A percentile compares a stretch with the other conserved stretches of the same genome.
These are phyloP conservation scores for Yamadazyma paraphyllophila DNA, from an alignment of 805 yeast species.

Conservation along the genomic window DNA sequence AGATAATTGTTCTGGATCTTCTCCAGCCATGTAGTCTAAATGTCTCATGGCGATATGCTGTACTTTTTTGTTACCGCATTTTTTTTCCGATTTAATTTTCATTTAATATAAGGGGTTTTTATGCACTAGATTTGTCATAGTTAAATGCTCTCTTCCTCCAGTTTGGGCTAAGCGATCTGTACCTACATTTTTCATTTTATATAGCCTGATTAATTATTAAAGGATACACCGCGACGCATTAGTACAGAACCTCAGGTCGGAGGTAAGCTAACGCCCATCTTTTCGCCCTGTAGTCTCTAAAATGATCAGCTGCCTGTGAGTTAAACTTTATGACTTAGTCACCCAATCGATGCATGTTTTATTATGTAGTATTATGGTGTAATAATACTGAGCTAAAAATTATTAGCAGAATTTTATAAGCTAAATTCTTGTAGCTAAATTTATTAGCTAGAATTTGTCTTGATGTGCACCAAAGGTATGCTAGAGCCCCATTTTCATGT, in stretches of 20 bases:
- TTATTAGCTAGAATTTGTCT: too few species aligned
- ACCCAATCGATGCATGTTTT: too few species aligned
- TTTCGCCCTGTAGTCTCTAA: not conserved
- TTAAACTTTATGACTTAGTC: not conserved
- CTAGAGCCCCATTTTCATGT: not conserved
- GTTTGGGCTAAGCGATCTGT: not conserved
- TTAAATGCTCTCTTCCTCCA: not conserved
- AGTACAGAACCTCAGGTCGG: not conserved
- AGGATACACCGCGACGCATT: too few species aligned
- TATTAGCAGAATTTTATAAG: too few species aligned
- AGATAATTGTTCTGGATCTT: slow-evolving; percentile 4
- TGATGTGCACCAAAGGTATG: too few species aligned
- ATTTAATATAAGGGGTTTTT: not conserved
- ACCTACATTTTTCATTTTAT: not conserved
- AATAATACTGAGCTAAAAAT: not conserved
- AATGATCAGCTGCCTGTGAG: not conserved
- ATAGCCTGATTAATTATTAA: too few species aligned
- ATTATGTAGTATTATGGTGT: not conserved
- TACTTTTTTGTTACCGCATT: not conserved
- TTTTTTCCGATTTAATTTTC: not conserved
- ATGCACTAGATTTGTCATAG: not conserved
- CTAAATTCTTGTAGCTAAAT: too few species aligned
- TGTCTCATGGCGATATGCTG: slow-evolving; percentile 5
- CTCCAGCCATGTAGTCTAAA: not conserved
- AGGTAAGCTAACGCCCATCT: not conserved